Percentiles rank a stretch among this genome's conserved stretches.
These are phyloP conservation scores for Talaromyces nanjingensis DNA, from an alignment of 495 filamentous ascomycete genomes.

Conservation along the genomic window DNA sequence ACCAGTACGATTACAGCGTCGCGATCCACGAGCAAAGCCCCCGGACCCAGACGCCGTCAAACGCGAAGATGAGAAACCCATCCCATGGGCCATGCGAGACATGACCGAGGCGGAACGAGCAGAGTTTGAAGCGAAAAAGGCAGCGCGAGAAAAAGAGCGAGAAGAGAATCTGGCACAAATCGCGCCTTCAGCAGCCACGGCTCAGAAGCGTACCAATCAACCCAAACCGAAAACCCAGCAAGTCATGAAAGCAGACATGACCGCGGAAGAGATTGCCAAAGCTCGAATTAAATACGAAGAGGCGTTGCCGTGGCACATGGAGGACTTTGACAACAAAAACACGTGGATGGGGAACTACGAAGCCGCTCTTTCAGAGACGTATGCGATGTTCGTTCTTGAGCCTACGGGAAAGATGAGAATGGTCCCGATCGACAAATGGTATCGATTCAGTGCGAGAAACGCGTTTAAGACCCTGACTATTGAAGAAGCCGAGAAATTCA, in stretches of 20 bases:
- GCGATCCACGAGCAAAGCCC: constrained; percentile 72
- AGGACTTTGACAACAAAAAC: constrained; percentile 91
- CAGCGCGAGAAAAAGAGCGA: constrained; percentile 72
- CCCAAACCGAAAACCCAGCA: constrained; percentile 60
- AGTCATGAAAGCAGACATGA: constrained; percentile 72
- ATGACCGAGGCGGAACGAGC: constrained; percentile 64
- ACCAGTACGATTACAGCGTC: constrained; percentile 80
- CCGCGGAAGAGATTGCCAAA: constrained; percentile 71
- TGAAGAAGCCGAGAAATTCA: constrained; percentile 77
- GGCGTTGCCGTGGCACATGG: constrained; percentile 89
- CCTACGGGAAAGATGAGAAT: constrained; percentile 60
- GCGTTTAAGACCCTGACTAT: constrained; percentile 73
- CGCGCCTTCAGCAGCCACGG: constrained; percentile 59
- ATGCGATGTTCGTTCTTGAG: constrained; percentile 68
- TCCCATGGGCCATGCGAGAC: constrained; percentile 36
- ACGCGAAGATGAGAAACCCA: constrained; percentile 35
- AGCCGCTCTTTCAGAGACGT: constrained; percentile 68
- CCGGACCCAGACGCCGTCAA: constrained; percentile 34
- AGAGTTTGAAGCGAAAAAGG: constrained; percentile 59
- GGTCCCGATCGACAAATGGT: constrained; percentile 91
- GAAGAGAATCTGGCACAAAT: constrained; percentile 83
- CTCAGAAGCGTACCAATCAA: constrained; percentile 52
- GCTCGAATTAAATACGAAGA: constrained; percentile 87
- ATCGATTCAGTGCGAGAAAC: constrained; percentile 79
- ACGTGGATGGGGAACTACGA: constrained; percentile 91